Base-by-base conservation (phyloP, 2,329 filamentous ascomycete genomes). In the Exophiala sp. region DNA sequence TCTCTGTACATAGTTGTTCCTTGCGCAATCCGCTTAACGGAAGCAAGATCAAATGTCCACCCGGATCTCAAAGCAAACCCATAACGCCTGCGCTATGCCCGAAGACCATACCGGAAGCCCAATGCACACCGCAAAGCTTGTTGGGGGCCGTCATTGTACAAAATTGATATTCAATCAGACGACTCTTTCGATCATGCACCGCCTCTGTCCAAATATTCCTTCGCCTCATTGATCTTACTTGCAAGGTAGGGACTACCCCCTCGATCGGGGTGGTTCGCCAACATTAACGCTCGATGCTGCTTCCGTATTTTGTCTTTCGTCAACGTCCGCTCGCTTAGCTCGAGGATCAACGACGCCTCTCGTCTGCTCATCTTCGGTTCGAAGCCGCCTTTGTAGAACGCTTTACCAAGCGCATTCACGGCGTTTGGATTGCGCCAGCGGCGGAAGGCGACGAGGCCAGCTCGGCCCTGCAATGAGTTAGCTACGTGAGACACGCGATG, bases 371-470 rank as follows among this genome's bases (percentile, higher is more conserved):
- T 99, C 73, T 87, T 88, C 57, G 85, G 79, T 76, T 99, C 94
- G 69, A 99, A 99, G n/a, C 94, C 94, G 63, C 94, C 94, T 75
- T 97, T 99, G 81, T 96, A 97, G 69, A 91, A 99, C 39, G 91
- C 85, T 72, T 91, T 91, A 65, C 94, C 94, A 64, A 96, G 77
- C 34, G 88, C 86, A 62, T 87, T 88, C 44, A 88, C 79, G 60
- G 75, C 74, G 58, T 72, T 74, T 7, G 72, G 75, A 59, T 88
- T 88, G 59, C 88, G 82, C 56, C 87, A 95, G 66, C 89, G 84
- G 60, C 91, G 85, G 72, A 91, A 83, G 64, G 94, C 94, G 66
- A 97, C 88, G 36, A 95, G 82, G 65, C 91, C 92, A 57, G 94
- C 92, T 68, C 94, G 89, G 62, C 94, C 92, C 91, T 96, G 66